phyloP scores from a whole-genome alignment of 352 stramenopile genomes.

The Globisporangium heterothallicum region DNA sequence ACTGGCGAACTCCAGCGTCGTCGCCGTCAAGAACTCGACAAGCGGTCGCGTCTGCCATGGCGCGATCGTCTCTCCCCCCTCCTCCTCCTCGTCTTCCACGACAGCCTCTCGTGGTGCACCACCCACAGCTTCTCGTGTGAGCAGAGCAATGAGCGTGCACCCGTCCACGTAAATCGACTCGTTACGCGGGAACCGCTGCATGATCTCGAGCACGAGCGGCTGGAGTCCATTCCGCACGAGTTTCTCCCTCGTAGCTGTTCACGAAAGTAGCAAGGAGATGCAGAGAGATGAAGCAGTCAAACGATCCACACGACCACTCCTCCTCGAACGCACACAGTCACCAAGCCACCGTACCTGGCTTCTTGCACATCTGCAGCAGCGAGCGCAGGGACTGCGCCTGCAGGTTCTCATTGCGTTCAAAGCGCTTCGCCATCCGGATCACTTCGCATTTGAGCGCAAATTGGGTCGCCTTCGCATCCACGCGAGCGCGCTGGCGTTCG shows the following conservation, averaged over 20 bases:
- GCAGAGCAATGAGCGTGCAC: conserved; percentile 19
- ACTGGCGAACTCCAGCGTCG: not conserved
- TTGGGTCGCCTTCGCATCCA: conserved; percentile 6
- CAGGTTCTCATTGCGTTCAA: conserved; percentile 19
- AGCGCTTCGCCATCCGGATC: conserved; percentile 19
- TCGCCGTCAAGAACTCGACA: conserved; percentile 3
- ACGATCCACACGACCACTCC: not conserved
- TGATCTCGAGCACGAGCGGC: conserved; percentile 16
- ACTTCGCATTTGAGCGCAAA: conserved; percentile 27
- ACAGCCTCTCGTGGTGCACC: conserved; percentile 1
- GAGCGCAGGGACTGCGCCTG: conserved; percentile 20
- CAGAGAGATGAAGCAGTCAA: not conserved
- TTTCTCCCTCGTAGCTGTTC: conserved; percentile 15
- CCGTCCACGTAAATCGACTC: conserved; percentile 15
- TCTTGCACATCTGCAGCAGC: conserved; percentile 7
- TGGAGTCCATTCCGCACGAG: conserved; percentile 22
- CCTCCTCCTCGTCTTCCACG: not conserved
- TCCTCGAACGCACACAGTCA: not conserved
- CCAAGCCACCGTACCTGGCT: conserved; percentile 4
- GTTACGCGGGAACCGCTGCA: conserved; percentile 16
- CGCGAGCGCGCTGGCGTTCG: conserved; percentile 1
- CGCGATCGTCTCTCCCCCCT: not conserved
- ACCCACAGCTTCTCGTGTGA: conserved; percentile 8
- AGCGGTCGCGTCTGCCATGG: conserved; percentile 7
- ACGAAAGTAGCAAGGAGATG: not conserved